Percentiles rank a stretch among this genome's conserved stretches.
phyloP scores from a whole-genome alignment of 225 moss, liverwort and hornwort genomes.

The Antitrichia curtipendula region DNA sequence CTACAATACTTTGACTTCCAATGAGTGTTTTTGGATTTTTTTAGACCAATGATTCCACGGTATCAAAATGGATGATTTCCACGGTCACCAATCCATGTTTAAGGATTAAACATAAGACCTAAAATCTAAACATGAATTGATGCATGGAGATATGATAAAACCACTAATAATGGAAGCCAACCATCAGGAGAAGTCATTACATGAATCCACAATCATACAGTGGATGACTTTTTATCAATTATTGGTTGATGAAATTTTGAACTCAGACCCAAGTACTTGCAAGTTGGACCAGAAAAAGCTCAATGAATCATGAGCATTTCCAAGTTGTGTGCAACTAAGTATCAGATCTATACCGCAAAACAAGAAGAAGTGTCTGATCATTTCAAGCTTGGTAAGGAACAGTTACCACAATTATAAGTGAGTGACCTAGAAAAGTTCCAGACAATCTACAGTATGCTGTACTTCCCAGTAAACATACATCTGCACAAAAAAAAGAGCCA shows the following conservation, averaged over 20 bases:
- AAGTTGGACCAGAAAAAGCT: not conserved
- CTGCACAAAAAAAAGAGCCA: conserved; percentile 3
- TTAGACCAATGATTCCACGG: too few species aligned
- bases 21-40: too few species aligned
- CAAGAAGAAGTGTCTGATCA: not conserved
- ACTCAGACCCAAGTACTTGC: not conserved
- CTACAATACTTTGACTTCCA: too few species aligned
- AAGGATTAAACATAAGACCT: not conserved
- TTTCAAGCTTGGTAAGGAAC: not conserved
- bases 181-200: not conserved
- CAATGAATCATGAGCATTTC: not conserved
- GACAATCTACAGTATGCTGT: not conserved
- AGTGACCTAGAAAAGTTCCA: not conserved
- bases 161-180: not conserved
- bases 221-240: not conserved
- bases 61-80: too few species aligned
- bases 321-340: not conserved
- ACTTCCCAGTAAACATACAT: not conserved
- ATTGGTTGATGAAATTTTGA: not conserved
- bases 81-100: too few species aligned
- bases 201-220: not conserved
- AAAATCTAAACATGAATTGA: not conserved
- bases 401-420: not conserved
- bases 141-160: not conserved
- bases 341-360: not conserved